phyloP scores from a whole-genome alignment of 768 basidiomycete genomes.

The Cyclocybe cylindracea region DNA sequence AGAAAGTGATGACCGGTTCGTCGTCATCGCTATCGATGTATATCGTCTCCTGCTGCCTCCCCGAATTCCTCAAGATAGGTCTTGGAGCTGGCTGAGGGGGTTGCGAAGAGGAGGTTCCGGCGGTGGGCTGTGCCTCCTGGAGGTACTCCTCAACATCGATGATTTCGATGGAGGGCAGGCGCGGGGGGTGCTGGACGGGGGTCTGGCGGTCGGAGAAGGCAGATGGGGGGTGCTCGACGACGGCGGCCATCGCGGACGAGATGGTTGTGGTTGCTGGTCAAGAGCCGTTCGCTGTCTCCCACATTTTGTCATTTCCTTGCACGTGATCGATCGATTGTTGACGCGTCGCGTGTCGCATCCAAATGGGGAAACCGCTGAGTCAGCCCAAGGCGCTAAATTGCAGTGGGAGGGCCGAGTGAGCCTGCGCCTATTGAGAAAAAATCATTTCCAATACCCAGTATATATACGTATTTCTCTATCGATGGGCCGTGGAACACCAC shows the following conservation, averaged over 20 bases:
- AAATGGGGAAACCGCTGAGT: too few relatives aligned
- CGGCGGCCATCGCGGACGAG: slow-evolving; percentile 29
- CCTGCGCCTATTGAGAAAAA: too few relatives aligned
- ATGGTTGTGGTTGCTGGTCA: slow-evolving; percentile 25
- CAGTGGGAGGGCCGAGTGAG: too few relatives aligned
- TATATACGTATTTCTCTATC: too few relatives aligned
- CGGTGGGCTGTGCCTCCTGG: background rate
- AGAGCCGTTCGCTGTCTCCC: slow-evolving; percentile 3
- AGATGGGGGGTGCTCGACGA: slow-evolving; percentile 28
- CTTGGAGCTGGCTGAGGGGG: slow-evolving; percentile 5
- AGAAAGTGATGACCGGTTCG: slow-evolving; percentile 19
- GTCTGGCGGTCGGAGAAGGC: slow-evolving; percentile 19
- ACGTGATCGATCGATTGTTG: slow-evolving; percentile 9
- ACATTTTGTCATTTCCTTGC: slow-evolving; percentile 9
- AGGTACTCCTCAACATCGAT: slow-evolving; percentile 44
- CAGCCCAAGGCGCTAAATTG: too few relatives aligned
- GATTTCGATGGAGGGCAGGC: slow-evolving; percentile 35
- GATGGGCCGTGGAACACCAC: too few relatives aligned
- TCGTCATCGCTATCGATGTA: slow-evolving; percentile 41
- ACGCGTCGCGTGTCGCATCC: slow-evolving; percentile 7
- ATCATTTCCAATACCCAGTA: too few relatives aligned
- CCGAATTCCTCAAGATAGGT: slow-evolving; percentile 9
- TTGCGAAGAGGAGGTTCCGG: slow-evolving; percentile 4
- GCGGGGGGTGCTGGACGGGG: slow-evolving; percentile 14
- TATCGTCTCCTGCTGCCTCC: slow-evolving; percentile 29